phyloP scores from a whole-genome alignment of 805 yeast species.

The Brettanomyces anomalus region DNA sequence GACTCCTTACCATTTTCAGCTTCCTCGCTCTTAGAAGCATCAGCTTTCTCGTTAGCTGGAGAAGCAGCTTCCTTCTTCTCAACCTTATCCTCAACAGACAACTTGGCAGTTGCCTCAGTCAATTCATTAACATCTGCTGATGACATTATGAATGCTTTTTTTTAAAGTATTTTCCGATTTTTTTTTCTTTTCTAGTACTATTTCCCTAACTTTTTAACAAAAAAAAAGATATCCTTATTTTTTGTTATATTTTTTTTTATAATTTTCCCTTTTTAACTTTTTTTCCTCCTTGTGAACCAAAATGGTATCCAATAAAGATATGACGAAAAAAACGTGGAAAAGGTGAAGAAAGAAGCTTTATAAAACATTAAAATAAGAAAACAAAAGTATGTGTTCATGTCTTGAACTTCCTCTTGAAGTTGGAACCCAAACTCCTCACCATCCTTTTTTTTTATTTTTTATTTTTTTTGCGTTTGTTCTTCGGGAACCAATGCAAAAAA shows the following conservation, averaged over 20 bases:
- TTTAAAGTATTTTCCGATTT: conserved; percentile 8
- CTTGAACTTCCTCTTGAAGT: too few species aligned
- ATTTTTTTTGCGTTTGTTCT: not conserved
- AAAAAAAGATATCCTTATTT: conserved; percentile 5
- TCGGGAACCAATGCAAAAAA: conserved; percentile 1
- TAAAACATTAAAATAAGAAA: not conserved
- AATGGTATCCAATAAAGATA: not conserved
- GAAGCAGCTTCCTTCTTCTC: conserved; percentile 21
- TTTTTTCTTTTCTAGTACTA: conserved; percentile 8
- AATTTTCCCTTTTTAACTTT: conserved; percentile 7
- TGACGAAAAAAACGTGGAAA: conserved; percentile 1
- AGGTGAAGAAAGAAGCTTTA: conserved; percentile 3
- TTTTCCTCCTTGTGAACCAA: conserved; percentile 3
- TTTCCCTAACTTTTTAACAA: conserved; percentile 6
- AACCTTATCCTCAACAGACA: conserved; percentile 21
- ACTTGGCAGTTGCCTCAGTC: conserved; percentile 26
- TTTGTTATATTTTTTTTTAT: conserved; percentile 9
- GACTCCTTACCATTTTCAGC: conserved; percentile 9
- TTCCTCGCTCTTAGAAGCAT: conserved; percentile 25
- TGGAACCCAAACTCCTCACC: too few species aligned
- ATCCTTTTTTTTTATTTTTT: not conserved
- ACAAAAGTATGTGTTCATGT: not conserved
- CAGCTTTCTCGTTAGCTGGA: conserved; percentile 22
- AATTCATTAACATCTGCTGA: conserved; percentile 27
- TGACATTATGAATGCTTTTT: conserved; percentile 18